These are phyloP conservation scores for Cyclostephanos tholiformis DNA, from an alignment of 108 stramenopile species.

Conservation along the genomic window DNA sequence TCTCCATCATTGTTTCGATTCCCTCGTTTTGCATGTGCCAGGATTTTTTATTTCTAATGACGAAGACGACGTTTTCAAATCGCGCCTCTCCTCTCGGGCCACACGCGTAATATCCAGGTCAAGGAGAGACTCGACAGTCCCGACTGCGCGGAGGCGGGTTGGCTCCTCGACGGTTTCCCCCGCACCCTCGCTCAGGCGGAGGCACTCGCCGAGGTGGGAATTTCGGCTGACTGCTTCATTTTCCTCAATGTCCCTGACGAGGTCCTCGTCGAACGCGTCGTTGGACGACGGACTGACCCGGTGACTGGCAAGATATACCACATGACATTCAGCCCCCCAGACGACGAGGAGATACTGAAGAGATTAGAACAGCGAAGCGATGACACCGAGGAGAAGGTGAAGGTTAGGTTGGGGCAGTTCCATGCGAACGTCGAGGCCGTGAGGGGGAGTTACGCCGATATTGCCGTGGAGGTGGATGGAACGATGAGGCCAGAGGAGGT, in stretches of 20 bases:
- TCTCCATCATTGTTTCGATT: background rate
- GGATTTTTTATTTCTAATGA: background rate
- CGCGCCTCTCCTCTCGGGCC: background rate
- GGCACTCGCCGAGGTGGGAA: constrained; percentile 82
- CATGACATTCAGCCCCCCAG: constrained; percentile 90
- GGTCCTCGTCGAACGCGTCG: constrained; percentile 92
- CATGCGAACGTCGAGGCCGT: constrained; percentile 88
- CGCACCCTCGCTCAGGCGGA: constrained; percentile 94
- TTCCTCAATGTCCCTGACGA: constrained; percentile 94
- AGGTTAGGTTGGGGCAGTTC: constrained; percentile 88
- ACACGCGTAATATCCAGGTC: constrained; percentile 44
- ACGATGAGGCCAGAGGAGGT: constrained; percentile 67
- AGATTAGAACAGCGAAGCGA: constrained; percentile 90
- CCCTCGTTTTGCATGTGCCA: background rate
- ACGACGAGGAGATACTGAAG: constrained; percentile 67
- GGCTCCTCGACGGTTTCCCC: constrained; percentile 98
- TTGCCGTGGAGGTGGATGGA: constrained; percentile 80
- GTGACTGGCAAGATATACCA: constrained; percentile 97
- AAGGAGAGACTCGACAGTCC: constrained; percentile 82
- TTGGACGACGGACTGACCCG: constrained; percentile 95
- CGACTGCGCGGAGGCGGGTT: constrained; percentile 88
- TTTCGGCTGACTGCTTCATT: constrained; percentile 88
- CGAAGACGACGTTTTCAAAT: background rate
- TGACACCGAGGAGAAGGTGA: constrained; percentile 97
- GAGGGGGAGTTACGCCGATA: constrained; percentile 70